phyloP scores from a whole-genome alignment of 2,329 filamentous ascomycete genomes.

The Pseudogymnoascus sp. region DNA sequence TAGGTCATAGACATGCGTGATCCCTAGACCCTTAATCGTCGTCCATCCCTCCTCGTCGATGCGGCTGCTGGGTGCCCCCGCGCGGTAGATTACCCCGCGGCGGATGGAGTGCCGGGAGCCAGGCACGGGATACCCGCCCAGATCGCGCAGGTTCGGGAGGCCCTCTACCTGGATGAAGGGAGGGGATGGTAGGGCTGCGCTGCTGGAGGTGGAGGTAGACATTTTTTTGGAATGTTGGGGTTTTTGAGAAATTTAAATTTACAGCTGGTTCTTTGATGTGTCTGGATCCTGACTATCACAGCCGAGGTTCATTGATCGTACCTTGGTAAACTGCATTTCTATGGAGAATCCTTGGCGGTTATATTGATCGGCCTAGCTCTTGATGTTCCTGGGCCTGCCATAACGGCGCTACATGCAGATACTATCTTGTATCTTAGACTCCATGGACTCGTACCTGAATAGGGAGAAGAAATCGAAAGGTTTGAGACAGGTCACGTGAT shows the following conservation, averaged over 20 bases:
- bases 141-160: conserved; percentile 60
- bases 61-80: conserved; percentile 48
- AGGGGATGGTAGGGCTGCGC: conserved; percentile 28
- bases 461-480: not conserved
- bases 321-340: not conserved
- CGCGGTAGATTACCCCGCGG: conserved; percentile 53
- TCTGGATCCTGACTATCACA: not conserved
- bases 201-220: conserved; percentile 8
- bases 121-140: conserved; percentile 49
- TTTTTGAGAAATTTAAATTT: not conserved
- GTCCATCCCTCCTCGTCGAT: not conserved
- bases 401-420: not conserved
- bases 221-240: conserved; percentile 10
- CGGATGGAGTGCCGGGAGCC: conserved; percentile 34
- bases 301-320: not conserved
- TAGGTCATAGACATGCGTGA: conserved; percentile 65
- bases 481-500: not conserved
- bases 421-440: not conserved
- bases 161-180: conserved; percentile 47
- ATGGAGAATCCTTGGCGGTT: not conserved
- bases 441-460: not conserved
- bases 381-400: not conserved
- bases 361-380: not conserved
- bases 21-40: conserved; percentile 35
- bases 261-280: not conserved